phyloP scores from a whole-genome alignment of 805 yeast species.

The Monosporozyma solicola region DNA sequence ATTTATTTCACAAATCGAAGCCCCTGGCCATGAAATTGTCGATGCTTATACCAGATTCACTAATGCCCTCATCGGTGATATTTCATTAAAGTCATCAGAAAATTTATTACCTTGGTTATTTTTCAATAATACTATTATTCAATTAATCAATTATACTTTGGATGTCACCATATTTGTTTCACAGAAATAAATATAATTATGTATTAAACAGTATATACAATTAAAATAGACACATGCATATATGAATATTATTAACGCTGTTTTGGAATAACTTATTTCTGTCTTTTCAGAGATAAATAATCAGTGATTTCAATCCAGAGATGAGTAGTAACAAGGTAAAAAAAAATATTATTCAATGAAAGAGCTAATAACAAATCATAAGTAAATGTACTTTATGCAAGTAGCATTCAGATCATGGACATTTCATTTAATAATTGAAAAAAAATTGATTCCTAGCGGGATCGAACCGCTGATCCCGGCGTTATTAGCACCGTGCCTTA shows the following conservation, averaged over 20 bases:
- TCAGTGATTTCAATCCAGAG: too few relatives aligned
- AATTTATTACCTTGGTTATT: conserved; percentile 15
- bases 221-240: neutral
- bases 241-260: neutral
- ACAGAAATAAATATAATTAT: neutral
- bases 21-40: conserved; percentile 14
- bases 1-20: conserved; percentile 10
- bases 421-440: neutral
- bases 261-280: too few relatives aligned
- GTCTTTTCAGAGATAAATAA: too few relatives aligned
- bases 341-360: too few relatives aligned
- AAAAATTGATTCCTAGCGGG: conserved; percentile 8
- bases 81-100: conserved; percentile 12
- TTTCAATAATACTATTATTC: conserved; percentile 13
- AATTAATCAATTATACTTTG: conserved; percentile 12
- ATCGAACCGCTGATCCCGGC: conserved; percentile 11
- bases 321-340: too few relatives aligned
- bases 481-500: conserved; percentile 10
- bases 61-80: conserved; percentile 22
- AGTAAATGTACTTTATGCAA: too few relatives aligned
- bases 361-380: too few relatives aligned
- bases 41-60: conserved; percentile 20
- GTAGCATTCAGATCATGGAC: too few relatives aligned
- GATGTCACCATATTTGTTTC: conserved; percentile 11
- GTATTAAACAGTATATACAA: neutral